Percentiles rank a stretch among this genome's conserved stretches.
These are phyloP conservation scores for Litsea cubeba DNA, from an alignment of 164 flowering plant species.

Conservation along the genomic window DNA sequence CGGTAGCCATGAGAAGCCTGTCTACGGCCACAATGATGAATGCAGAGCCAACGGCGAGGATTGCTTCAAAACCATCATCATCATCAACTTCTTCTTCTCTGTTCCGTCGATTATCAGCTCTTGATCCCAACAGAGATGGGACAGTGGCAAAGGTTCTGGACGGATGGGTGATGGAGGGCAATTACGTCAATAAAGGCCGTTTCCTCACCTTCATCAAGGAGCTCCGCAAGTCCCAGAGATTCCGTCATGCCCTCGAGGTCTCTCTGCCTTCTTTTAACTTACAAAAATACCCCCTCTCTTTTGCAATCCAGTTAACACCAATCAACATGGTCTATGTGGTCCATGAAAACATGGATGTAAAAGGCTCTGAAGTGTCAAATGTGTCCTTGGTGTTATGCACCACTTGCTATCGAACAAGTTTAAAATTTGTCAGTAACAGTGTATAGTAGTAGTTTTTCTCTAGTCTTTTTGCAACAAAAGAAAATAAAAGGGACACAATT, in stretches of 20 bases:
- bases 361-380: no score
- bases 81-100: slow-evolving; percentile 6
- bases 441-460: no score
- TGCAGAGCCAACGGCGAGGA: not conserved
- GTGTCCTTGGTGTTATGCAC: no score
- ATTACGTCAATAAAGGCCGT: slow-evolving; percentile 22
- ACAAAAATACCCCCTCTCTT: not conserved
- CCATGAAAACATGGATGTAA: no score
- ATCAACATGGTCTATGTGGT: no score
- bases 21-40: not conserved
- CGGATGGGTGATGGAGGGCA: slow-evolving; percentile 39
- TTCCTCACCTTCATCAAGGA: slow-evolving; percentile 33
- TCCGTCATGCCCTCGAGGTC: slow-evolving; percentile 59
- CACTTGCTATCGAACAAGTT: no score
- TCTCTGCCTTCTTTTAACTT: not conserved
- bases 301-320: not conserved
- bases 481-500: no score
- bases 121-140: slow-evolving; percentile 26
- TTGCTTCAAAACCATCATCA: no score
- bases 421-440: no score
- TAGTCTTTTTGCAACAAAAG: no score
- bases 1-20: slow-evolving; percentile 1
- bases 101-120: slow-evolving; percentile 36
- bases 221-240: slow-evolving; percentile 44
- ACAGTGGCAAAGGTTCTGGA: slow-evolving; percentile 33